These are phyloP conservation scores for Trichosporon ovoides DNA, from an alignment of 1,284 basidiomycete genomes.

Conservation along the genomic window DNA sequence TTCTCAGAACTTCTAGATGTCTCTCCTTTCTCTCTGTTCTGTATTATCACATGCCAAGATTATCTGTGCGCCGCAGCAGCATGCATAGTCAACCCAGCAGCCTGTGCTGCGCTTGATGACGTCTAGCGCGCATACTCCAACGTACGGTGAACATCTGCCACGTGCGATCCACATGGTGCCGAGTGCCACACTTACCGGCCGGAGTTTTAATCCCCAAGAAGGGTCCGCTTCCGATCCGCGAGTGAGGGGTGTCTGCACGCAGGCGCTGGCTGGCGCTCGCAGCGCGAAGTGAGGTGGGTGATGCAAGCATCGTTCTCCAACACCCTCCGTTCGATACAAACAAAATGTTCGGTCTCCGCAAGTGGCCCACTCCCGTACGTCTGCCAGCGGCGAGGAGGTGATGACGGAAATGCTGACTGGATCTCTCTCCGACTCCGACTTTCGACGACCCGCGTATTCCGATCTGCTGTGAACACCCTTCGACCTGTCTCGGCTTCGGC, in stretches of 20 bases:
- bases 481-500: too few species aligned
- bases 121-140: too few species aligned
- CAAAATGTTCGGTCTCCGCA: conserved; percentile 46
- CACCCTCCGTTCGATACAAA: background rate
- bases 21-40: background rate
- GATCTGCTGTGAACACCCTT: too few species aligned
- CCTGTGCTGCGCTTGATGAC: too few species aligned
- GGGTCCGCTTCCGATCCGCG: background rate
- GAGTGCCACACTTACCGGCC: conserved; percentile 3
- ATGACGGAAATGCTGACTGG: conserved; percentile 10
- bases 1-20: background rate
- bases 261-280: background rate
- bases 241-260: background rate
- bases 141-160: too few species aligned
- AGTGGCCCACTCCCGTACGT: conserved; percentile 46
- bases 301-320: background rate
- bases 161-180: background rate
- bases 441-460: too few species aligned
- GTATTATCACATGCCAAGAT: too few species aligned
- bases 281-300: background rate
- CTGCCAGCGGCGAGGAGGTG: background rate
- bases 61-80: too few species aligned
- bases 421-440: background rate
- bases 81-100: too few species aligned
- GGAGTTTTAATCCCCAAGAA: conserved; percentile 2